These are phyloP conservation scores for Tinospora cordifolia DNA, from an alignment of 164 flowering plant species.

Conservation along the genomic window DNA sequence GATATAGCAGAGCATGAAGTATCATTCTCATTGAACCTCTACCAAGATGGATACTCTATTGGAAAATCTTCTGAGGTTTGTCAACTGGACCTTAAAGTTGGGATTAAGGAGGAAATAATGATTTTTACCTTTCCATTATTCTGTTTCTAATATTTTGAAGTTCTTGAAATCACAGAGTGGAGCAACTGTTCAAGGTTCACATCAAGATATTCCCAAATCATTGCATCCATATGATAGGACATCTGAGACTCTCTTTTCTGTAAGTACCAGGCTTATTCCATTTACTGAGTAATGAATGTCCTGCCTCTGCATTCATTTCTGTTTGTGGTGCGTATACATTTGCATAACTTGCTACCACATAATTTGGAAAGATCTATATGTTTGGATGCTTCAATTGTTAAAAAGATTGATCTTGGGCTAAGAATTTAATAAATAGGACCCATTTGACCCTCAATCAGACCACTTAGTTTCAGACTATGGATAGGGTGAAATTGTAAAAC, in stretches of 20 bases:
- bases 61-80: constrained; percentile 79
- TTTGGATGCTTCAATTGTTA: not conserved
- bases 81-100: constrained; percentile 4
- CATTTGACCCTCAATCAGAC: not conserved
- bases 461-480: too few relatives aligned
- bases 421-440: not conserved
- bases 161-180: constrained; percentile 43
- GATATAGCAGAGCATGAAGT: constrained; percentile 57
- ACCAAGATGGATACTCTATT: constrained; percentile 77
- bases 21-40: constrained; percentile 76
- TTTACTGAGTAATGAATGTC: not conserved
- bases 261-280: constrained; percentile 25
- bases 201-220: constrained; percentile 52
- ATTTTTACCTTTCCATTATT: not conserved
- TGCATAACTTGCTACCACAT: not conserved
- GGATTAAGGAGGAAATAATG: not conserved
- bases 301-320: not conserved
- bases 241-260: constrained; percentile 81
- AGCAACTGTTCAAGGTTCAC: constrained; percentile 28
- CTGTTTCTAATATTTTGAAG: not conserved
- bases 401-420: not conserved
- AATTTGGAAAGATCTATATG: not conserved
- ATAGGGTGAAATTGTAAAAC: too few relatives aligned
- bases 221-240: constrained; percentile 79
- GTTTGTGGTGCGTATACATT: not conserved